phyloP scores from a whole-genome alignment of 2,329 filamentous ascomycete genomes.

The Cercospora zeina region DNA sequence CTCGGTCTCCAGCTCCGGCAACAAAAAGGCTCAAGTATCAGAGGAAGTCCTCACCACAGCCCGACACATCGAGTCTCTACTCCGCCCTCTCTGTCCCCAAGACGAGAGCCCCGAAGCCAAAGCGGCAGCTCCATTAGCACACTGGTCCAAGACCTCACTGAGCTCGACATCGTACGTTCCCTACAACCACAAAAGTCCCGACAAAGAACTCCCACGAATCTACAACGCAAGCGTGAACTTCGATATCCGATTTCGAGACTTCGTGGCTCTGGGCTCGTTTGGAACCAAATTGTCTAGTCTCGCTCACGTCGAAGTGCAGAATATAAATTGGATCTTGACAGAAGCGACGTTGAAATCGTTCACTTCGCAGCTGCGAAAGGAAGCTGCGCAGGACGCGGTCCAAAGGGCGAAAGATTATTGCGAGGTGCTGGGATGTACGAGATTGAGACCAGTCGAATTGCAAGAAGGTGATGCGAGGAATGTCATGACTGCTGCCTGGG shows the following conservation, averaged over 20 bases:
- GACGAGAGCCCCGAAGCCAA: constrained; percentile 24
- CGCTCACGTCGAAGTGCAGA: constrained; percentile 25
- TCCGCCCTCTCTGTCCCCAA: constrained; percentile 21
- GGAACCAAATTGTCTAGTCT: constrained; percentile 26
- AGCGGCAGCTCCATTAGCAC: constrained; percentile 25
- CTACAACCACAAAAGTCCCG: constrained; percentile 18
- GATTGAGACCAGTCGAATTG: constrained; percentile 26
- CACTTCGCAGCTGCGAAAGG: constrained; percentile 25
- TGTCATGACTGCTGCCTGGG: constrained; percentile 10
- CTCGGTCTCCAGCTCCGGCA: constrained; percentile 26
- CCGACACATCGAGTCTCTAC: constrained; percentile 29
- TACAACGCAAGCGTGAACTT: constrained; percentile 28
- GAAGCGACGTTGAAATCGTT: constrained; percentile 27
- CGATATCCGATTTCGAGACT: constrained; percentile 33
- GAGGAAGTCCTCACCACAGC: constrained; percentile 31
- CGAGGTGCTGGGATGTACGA: constrained; percentile 26
- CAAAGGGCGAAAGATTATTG: constrained; percentile 32
- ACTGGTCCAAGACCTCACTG: constrained; percentile 32
- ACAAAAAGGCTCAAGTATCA: constrained; percentile 29
- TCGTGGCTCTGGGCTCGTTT: constrained; percentile 29
- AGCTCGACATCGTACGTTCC: constrained; percentile 26
- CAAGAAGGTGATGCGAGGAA: constrained; percentile 21
- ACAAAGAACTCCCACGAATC: constrained; percentile 11
- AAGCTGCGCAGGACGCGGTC: constrained; percentile 30
- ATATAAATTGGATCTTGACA: constrained; percentile 26